Evolutionary conservation across 2,329 filamentous ascomycete genomes (phyloP).

Genomic region (Endoconidiophora polonica): DNA sequence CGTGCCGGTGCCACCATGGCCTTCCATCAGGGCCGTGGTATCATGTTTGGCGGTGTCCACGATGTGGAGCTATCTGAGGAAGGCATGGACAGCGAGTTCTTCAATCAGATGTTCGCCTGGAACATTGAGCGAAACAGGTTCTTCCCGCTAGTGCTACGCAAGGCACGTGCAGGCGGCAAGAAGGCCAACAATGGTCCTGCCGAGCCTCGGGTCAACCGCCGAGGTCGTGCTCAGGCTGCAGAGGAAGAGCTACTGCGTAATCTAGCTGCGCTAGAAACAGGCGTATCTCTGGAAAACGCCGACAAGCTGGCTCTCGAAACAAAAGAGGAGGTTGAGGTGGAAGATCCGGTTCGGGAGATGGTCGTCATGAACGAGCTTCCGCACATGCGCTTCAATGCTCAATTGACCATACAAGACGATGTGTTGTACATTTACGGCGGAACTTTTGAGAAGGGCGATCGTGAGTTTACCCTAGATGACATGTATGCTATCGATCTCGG

Average conservation of each 20-base stretch:
- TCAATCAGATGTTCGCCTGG: conserved; percentile 82
- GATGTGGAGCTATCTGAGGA: conserved; percentile 86
- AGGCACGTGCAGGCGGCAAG: conserved; percentile 45
- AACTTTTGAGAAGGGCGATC: conserved; percentile 86
- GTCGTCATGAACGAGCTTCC: conserved; percentile 65
- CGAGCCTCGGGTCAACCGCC: conserved; percentile 39
- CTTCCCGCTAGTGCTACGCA: conserved; percentile 65
- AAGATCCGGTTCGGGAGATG: conserved; percentile 42
- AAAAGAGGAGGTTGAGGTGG: conserved; percentile 25
- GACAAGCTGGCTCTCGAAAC: conserved; percentile 34
- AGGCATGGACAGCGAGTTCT: conserved; percentile 93
- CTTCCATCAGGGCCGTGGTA: conserved; percentile 81
- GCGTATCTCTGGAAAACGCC: conserved; percentile 40
- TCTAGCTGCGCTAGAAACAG: conserved; percentile 68
- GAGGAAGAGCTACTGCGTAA: conserved; percentile 83
- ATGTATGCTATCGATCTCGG: conserved; percentile 86
- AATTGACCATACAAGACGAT: conserved; percentile 81
- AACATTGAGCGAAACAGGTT: conserved; percentile 92
- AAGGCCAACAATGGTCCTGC: conserved; percentile 28
- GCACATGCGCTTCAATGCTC: conserved; percentile 78
- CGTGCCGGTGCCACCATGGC: conserved; percentile 88
- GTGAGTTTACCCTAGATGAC: conserved; percentile 92
- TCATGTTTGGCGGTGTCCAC: conserved; percentile 87
- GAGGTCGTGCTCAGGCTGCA: conserved; percentile 70
- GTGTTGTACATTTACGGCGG: conserved; percentile 88